phyloP scores from a whole-genome alignment of 768 basidiomycete genomes.

The Trametes elegans region DNA sequence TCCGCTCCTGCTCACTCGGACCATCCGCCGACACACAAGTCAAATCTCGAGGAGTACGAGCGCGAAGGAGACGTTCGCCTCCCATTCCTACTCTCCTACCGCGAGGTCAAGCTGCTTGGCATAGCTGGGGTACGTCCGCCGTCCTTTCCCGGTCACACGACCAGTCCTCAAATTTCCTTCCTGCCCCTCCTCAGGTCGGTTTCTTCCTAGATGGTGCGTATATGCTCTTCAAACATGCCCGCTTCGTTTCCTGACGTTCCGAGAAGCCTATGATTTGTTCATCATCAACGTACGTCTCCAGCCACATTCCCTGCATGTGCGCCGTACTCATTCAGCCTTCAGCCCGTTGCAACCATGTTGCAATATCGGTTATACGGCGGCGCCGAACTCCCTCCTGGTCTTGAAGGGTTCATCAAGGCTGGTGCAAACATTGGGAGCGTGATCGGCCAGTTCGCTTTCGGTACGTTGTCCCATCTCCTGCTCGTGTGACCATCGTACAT shows the following conservation, averaged over 20 bases:
- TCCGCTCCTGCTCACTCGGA: not conserved
- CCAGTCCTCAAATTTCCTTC: not conserved
- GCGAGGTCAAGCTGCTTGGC: constrained; percentile 59
- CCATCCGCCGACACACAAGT: constrained; percentile 11
- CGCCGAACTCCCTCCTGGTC: constrained; percentile 45
- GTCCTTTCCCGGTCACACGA: constrained; percentile 8
- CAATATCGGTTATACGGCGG: constrained; percentile 63
- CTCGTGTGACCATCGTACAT: constrained; percentile 4
- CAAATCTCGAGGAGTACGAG: constrained; percentile 35
- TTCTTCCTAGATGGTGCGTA: constrained; percentile 67
- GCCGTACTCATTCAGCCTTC: not conserved
- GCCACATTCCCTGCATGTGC: not conserved
- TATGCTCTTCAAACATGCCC: not conserved
- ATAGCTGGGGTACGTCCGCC: constrained; percentile 53
- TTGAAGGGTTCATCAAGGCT: constrained; percentile 65
- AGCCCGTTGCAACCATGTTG: constrained; percentile 69
- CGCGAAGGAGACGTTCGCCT: constrained; percentile 31
- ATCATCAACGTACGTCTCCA: constrained; percentile 55
- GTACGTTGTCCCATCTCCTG: constrained; percentile 30
- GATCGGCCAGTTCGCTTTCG: constrained; percentile 65
- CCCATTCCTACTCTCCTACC: constrained; percentile 38
- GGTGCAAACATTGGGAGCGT: constrained; percentile 71
- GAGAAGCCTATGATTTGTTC: constrained; percentile 65
- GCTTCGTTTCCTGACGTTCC: not conserved
- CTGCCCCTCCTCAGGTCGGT: constrained; percentile 45